These are phyloP conservation scores for Paecilomyces sp. DNA, from an alignment of 2,329 filamentous ascomycete genomes.

Conservation along the genomic window DNA sequence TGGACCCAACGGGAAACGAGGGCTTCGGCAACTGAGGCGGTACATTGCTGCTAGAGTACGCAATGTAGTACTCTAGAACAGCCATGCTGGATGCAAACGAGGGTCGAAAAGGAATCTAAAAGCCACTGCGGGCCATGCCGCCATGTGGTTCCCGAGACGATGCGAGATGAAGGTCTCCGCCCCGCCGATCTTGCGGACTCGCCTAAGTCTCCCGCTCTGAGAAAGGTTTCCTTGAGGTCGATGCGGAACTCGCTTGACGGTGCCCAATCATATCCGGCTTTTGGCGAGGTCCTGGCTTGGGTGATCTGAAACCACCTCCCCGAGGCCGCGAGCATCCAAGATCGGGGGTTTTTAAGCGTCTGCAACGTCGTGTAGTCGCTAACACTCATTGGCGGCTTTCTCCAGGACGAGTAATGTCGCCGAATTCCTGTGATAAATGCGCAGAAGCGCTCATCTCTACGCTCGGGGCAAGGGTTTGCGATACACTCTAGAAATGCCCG, in stretches of 20 bases:
- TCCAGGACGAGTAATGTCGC: neutral
- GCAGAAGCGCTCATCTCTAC: neutral
- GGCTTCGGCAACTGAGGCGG: neutral
- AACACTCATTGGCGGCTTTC: neutral
- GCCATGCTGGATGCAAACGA: neutral
- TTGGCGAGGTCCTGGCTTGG: conserved; percentile 22
- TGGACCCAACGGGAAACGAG: neutral
- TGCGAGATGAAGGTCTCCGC: neutral
- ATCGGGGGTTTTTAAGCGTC: neutral
- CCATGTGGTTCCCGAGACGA: neutral
- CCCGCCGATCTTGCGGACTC: conserved; percentile 10
- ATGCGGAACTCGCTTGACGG: conserved; percentile 13
- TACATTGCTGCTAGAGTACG: neutral
- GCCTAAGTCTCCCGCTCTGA: conserved; percentile 31
- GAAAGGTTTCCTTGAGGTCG: conserved; percentile 16
- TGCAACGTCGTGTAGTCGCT: neutral
- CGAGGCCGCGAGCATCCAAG: neutral
- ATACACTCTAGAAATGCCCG: neutral
- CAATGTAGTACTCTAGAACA: neutral
- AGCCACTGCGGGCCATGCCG: neutral
- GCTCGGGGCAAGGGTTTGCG: neutral
- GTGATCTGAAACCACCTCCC: neutral
- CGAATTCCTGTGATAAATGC: neutral
- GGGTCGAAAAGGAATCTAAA: neutral
- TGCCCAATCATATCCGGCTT: conserved; percentile 24